phyloP scores from a whole-genome alignment of 805 yeast species.

The Lipomyces yamanashiensis region DNA sequence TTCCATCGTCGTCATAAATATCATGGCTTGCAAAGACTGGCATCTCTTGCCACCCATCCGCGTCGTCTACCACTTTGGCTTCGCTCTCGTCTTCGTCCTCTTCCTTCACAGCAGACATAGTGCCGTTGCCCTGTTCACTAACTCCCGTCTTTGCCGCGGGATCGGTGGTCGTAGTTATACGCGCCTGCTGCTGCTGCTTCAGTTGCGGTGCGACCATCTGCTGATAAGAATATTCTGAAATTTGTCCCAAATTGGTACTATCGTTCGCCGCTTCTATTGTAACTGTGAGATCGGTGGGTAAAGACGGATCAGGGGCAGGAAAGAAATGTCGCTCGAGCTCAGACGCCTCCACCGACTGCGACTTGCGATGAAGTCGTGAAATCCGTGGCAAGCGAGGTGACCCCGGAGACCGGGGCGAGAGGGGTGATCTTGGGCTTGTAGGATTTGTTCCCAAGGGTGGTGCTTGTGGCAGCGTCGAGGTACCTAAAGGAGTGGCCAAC shows the following conservation, averaged over 20 bases:
- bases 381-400: conserved; percentile 9
- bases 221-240: conserved; percentile 36
- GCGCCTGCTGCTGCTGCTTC: conserved; percentile 12
- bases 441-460: neutral
- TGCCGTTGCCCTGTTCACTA: neutral
- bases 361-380: conserved; percentile 4
- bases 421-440: neutral
- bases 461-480: conserved; percentile 2
- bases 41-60: conserved; percentile 80
- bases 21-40: conserved; percentile 77
- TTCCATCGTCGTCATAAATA: conserved; percentile 75
- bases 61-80: conserved; percentile 38
- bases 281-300: conserved; percentile 2
- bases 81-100: conserved; percentile 1
- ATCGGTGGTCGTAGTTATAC: neutral
- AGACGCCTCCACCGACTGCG: conserved; percentile 1
- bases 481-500: neutral
- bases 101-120: neutral
- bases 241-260: neutral
- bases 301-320: conserved; percentile 14
- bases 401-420: neutral
- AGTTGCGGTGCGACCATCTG: conserved; percentile 23
- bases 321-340: conserved; percentile 34
- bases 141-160: neutral
- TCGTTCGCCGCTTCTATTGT: neutral